Evolutionary conservation across 768 basidiomycete species (phyloP).

Genomic region (Phaffia australis): DNA sequence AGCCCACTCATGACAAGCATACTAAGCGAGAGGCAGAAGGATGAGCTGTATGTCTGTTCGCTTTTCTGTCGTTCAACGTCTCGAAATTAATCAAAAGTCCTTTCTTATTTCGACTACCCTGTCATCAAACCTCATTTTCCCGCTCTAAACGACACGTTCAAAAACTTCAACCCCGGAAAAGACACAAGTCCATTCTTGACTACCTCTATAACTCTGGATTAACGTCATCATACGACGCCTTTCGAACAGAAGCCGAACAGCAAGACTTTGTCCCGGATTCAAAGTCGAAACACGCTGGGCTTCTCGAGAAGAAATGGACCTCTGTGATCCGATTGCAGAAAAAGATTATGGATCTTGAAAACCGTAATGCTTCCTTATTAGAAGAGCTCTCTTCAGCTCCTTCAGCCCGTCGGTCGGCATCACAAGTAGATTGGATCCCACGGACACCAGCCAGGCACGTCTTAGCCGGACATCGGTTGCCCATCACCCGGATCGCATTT

Average conservation of each 20-base stretch:
- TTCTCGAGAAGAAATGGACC: slow-evolving; percentile 97
- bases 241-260: slow-evolving; percentile 36
- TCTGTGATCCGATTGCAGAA: slow-evolving; percentile 90
- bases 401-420: slow-evolving; percentile 37
- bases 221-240: slow-evolving; percentile 32
- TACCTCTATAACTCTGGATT: slow-evolving; percentile 37
- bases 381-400: slow-evolving; percentile 57
- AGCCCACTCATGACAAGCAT: slow-evolving; percentile 12
- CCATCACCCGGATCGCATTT: slow-evolving; percentile 68
- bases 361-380: slow-evolving; percentile 59
- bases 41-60: slow-evolving; percentile 25
- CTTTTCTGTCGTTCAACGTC: not conserved
- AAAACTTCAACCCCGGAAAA: slow-evolving; percentile 10
- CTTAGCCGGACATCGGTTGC: slow-evolving; percentile 64
- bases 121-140: not conserved
- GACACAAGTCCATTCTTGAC: slow-evolving; percentile 39
- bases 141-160: not conserved
- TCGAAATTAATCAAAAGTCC: not conserved
- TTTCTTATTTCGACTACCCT: not conserved
- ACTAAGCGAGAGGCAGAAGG: slow-evolving; percentile 25
- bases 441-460: slow-evolving; percentile 68
- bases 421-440: slow-evolving; percentile 74
- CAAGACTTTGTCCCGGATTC: slow-evolving; percentile 47
- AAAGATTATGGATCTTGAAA: slow-evolving; percentile 97
- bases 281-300: slow-evolving; percentile 70